phyloP scores from a whole-genome alignment of 2,329 filamentous ascomycete genomes.

The Coniochaeta sp. region DNA sequence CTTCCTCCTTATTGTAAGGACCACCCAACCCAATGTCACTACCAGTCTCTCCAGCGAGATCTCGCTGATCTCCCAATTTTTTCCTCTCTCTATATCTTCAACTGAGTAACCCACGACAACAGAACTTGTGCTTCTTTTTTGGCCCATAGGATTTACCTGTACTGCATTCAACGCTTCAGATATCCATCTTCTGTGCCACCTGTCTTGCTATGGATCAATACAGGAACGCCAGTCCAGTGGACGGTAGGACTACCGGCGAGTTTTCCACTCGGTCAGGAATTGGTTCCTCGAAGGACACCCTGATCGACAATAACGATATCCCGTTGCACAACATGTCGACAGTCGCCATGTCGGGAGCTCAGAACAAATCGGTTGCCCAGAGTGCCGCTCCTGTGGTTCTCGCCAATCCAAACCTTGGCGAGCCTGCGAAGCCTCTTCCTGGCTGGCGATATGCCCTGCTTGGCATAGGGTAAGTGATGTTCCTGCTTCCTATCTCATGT shows the following conservation, averaged over 20 bases:
- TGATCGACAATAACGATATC: neutral
- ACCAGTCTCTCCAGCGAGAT: neutral
- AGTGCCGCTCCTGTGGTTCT: neutral
- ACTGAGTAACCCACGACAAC: neutral
- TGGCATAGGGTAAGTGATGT: neutral
- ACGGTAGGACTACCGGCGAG: neutral
- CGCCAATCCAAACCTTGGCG: neutral
- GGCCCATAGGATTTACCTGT: neutral
- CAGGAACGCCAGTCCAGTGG: neutral
- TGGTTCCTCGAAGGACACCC: neutral
- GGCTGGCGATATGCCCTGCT: neutral
- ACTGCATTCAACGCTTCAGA: neutral
- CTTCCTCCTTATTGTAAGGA: neutral
- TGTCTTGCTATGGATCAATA: neutral
- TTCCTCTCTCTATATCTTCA: neutral
- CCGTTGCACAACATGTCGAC: neutral
- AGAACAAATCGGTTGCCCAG: neutral
- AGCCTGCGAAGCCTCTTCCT: neutral
- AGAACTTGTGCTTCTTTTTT: neutral
- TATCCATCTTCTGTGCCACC: neutral
- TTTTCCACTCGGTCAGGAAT: neutral
- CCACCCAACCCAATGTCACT: neutral
- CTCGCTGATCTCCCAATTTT: neutral
- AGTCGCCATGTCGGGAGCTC: neutral
- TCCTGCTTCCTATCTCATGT: neutral